Base-by-base conservation (phyloP, 192 early-diverging fungal genomes). In the Pilobolus umbonatus region DNA sequence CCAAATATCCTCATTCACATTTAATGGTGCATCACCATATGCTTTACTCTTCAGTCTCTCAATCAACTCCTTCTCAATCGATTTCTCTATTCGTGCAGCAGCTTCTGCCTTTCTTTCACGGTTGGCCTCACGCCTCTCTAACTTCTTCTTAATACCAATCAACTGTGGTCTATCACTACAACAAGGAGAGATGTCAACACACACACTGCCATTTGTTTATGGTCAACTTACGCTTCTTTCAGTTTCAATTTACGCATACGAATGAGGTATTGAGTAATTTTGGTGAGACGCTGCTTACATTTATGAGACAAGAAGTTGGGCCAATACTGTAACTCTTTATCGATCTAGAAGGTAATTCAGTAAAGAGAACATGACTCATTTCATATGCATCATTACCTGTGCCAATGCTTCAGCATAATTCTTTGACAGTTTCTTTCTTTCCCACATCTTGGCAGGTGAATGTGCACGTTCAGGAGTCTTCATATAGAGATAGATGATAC, bases 381-480 rank as follows among this genome's bases (percentile, higher is more conserved):
- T 53, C 14, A 21, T 38, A 11, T 12, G 14, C 1, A 21, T 52
- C 17, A 10, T 38, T 62, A 85, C 83, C 68, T 88, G 80, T 40
- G 85, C 86, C 59, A 94, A 64, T 5, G 96, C 96, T 55, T 89
- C 67, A 9, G 87, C 81, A 71, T 91, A 94, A 77, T 93, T 96
- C 62, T 92, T 93, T 30, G 91, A 90, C 17, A 98, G 75, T 73
- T 85, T 84, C 42, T 92, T 79, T 63, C 76, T 74, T 66, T 98
- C 91, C 96, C 96, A 98, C 82, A 95, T 81, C 69, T 91, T 88
- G 28, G 89, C 78, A 8, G 96, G 96, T 19, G 86, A 90, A 64
- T 97, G 94, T 10, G 96, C 95, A 50, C 95, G 82, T 71, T 98
- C 94, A 22, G 94, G 88, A 7, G 91, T 94, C 64, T 98, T 98